Evolutionary conservation across 2,329 filamentous ascomycete species (phyloP).

Genomic region (Didymella pomorum): DNA sequence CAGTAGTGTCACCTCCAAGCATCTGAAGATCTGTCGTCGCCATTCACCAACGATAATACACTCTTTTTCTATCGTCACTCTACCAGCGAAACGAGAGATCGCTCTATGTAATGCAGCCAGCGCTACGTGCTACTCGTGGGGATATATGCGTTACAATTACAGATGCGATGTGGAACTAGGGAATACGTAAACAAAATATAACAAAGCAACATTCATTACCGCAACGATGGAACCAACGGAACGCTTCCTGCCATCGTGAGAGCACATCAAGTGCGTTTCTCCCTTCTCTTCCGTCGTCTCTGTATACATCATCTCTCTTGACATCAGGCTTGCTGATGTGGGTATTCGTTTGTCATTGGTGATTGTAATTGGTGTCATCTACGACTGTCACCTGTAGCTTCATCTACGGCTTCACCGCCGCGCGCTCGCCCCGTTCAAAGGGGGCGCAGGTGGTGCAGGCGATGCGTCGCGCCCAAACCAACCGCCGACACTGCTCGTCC

Average conservation of each 20-base stretch:
- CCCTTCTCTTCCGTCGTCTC: not conserved
- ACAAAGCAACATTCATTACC: constrained; percentile 9
- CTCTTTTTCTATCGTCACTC: not conserved
- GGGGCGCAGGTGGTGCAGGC: constrained; percentile 28
- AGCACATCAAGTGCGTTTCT: constrained; percentile 15
- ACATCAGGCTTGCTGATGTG: not conserved
- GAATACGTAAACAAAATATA: constrained; percentile 3
- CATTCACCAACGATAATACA: not conserved
- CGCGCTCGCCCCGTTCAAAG: constrained; percentile 28
- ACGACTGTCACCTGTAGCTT: no score
- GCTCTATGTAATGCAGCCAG: constrained; percentile 4
- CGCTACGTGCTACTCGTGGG: constrained; percentile 14
- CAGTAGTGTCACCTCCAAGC: not conserved
- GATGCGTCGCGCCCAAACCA: constrained; percentile 33
- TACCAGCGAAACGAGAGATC: constrained; percentile 12
- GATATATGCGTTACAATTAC: constrained; percentile 22
- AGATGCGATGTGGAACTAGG: constrained; percentile 11
- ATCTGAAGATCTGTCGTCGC: not conserved
- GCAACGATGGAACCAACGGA: constrained; percentile 40
- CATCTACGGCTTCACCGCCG: no score
- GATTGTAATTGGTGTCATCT: no score
- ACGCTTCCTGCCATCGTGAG: constrained; percentile 46
- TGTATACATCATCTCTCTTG: not conserved
- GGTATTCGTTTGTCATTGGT: no score
- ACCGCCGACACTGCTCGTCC: constrained; percentile 42